phyloP scores from a whole-genome alignment of 202 grass and related monocot species.

The Tripidium arundinaceum region DNA sequence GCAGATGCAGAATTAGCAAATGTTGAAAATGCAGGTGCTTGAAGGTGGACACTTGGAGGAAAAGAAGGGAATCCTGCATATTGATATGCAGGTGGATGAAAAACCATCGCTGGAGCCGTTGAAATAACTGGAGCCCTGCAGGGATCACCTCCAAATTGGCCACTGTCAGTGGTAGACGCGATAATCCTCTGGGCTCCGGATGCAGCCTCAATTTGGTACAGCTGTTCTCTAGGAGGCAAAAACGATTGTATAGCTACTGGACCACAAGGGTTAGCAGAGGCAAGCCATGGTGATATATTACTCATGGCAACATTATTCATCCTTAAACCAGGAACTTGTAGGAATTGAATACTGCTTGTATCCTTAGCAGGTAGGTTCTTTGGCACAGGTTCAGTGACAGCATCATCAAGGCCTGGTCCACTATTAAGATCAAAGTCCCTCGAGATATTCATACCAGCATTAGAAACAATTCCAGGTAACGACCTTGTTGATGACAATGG shows the following conservation, averaged over 20 bases:
- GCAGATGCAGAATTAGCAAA: slow-evolving; percentile 40
- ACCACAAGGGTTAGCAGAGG: slow-evolving; percentile 31
- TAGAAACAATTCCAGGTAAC: slow-evolving; percentile 17
- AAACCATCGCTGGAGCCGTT: slow-evolving; percentile 38
- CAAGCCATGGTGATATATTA: slow-evolving; percentile 57
- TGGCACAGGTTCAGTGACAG: slow-evolving; percentile 31
- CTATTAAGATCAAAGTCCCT: slow-evolving; percentile 70
- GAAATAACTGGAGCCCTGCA: slow-evolving; percentile 44
- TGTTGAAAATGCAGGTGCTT: slow-evolving; percentile 38
- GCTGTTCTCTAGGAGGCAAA: slow-evolving; percentile 53
- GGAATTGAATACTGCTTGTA: slow-evolving; percentile 40
- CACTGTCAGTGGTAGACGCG: slow-evolving; percentile 3
- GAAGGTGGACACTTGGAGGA: slow-evolving; percentile 31
- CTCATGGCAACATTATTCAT: slow-evolving; percentile 38
- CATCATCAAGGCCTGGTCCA: slow-evolving; percentile 55
- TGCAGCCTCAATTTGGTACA: slow-evolving; percentile 39
- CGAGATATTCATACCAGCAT: slow-evolving; percentile 18
- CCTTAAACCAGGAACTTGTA: slow-evolving; percentile 50
- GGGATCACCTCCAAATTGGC: slow-evolving; percentile 38
- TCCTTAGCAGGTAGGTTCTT: slow-evolving; percentile 32
- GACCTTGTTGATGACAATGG: slow-evolving; percentile 26
- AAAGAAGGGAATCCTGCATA: slow-evolving; percentile 51
- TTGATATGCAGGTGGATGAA: slow-evolving; percentile 43
- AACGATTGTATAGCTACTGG: slow-evolving; percentile 44
- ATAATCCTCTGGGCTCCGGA: slow-evolving; percentile 46